Base-by-base conservation (phyloP, 805 yeast genomes). In the Kuraishia ogatae region DNA sequence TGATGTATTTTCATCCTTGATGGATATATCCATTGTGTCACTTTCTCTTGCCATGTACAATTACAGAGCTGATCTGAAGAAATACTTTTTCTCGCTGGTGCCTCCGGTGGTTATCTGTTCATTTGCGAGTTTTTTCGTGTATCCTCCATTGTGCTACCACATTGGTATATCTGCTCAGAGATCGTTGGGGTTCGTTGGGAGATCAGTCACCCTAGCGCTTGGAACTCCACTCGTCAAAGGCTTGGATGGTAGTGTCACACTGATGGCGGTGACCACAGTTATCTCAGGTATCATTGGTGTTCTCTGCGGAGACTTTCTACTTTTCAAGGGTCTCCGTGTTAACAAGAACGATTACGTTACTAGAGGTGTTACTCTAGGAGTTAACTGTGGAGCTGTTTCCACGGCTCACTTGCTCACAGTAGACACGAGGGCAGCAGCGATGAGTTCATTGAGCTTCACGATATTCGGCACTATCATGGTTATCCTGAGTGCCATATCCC, bases 351-450 rank as follows among this genome's bases (percentile, higher is more conserved):
- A 88, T 64, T 87, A 79, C 63, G 84, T 88, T 7, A 84, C 90
- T 0, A 69, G 91, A 58, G 96, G 96, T 2, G 81, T 87, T 20
- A 83, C 90, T 0, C 69, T 87, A 52, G 96, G 96, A 3, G 77
- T 85, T 53, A 85, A 85, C 63, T 86, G 92, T 63, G 89, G 92
- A 10, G 96, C 96, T 1, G 85, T 88, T 53, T 89, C 91, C 2
- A 86, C 96, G 2, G 92, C 93, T 0, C 86, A 85, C 66, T 69
- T 88, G 51, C 68, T 88, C 39, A 79, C 80, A 26, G 76, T 77
- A 35, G 91, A 87, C 62, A 87, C 94, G 15, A 73, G 93, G 60
- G 93, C 94, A 17, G 92, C 91, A 1, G 89, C 91, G 2, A 81
- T 88, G 77, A 82, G 89, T 58, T 78, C 86, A 5, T 73, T 88